Evolutionary conservation across 2,329 filamentous ascomycete species (phyloP).

Genomic region (Teratosphaeria pseudoeucalypti): DNA sequence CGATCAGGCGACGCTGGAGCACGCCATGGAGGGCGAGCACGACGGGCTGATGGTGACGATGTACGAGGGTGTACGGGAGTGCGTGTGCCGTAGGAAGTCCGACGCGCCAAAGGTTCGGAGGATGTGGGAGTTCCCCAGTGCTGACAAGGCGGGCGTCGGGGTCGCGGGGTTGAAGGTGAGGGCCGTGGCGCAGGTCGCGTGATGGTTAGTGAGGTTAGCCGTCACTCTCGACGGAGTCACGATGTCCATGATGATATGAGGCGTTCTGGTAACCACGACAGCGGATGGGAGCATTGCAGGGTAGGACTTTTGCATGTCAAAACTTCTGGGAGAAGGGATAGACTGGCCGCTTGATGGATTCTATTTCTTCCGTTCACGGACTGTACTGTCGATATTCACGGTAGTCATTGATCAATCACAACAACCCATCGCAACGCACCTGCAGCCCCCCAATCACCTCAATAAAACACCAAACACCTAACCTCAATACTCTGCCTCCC

Average conservation of each 20-base stretch:
- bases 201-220: background rate
- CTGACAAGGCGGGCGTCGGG: constrained; percentile 12
- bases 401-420: background rate
- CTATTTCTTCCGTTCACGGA: background rate
- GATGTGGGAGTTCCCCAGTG: constrained; percentile 22
- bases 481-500: constrained; percentile 82
- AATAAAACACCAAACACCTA: constrained; percentile 63
- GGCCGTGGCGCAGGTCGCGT: constrained; percentile 16
- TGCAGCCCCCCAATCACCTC: background rate
- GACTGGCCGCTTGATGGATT: background rate
- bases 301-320: background rate
- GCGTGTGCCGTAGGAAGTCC: constrained; percentile 20
- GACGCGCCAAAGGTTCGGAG: constrained; percentile 18
- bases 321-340: background rate
- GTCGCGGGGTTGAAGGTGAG: constrained; percentile 5
- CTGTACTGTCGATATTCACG: background rate
- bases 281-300: background rate
- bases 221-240: background rate
- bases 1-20: constrained; percentile 14
- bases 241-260: background rate
- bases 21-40: constrained; percentile 16
- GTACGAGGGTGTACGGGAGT: constrained; percentile 21
- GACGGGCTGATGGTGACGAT: constrained; percentile 15
- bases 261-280: background rate
- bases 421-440: background rate